Evolutionary conservation across 2,329 filamentous ascomycete genomes (phyloP), one percentile per base, ranked within the genome.

Genomic region (Pyrenophora teres): DNA sequence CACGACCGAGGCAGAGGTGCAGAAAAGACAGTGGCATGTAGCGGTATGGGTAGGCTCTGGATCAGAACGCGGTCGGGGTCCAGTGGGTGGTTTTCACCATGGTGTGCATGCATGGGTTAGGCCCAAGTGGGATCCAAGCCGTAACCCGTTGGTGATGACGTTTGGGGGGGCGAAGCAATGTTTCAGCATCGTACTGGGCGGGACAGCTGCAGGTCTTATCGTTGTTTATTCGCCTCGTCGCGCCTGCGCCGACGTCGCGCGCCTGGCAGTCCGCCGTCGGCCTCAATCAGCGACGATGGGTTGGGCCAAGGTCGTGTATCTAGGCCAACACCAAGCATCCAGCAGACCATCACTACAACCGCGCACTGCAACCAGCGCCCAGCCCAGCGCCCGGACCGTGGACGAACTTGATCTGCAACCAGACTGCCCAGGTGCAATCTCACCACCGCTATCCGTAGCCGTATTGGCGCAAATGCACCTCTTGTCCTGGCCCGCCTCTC

Each of bases 401-500:
- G 50, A 44, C 53, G 62, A 62, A 62, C 60, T 50, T 51, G 62
- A 64, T 64, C 62, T 59, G 56, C 58, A 52, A 46, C 31, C 44
- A 30, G 27, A 30, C 27, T 30, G 27, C 27, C 27, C 27, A 30
- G 41, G 31, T 42, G 42, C 32, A 53, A 38, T 43, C 56, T 53
- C 25, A 46, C 46, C 38, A 27, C 23, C 41, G 38, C 46, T 42
- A 41, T 38, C 39, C 36, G 31, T 23, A 39, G 15, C 9, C 23
- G 31, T 44, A 18, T 23, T 46, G 39, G 53, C 50, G 19, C 37
- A 3, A 40, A 40, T 49, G 50, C 50, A 45, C 16, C 15, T 23
- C 19, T 5, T n/a, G 40, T 36, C 44, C 19, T 37, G 46, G 27
- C 7, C 25, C 16, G 33, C 27, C 33, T 9, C 39, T 47, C 21